phyloP scores from a whole-genome alignment of 164 flowering plant genomes.

The Echeveria elegans region DNA sequence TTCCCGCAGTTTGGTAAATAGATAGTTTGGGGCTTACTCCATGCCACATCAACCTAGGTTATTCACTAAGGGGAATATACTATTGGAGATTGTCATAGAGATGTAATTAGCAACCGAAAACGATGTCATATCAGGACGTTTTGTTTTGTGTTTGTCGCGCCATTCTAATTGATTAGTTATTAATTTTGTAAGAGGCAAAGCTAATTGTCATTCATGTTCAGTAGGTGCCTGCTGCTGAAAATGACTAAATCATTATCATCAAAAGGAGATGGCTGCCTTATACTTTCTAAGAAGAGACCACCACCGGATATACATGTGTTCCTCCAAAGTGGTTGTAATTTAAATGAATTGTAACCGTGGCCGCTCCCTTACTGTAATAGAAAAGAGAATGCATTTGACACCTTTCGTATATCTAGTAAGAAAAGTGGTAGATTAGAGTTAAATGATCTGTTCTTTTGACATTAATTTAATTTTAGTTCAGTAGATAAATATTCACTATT shows the following conservation, averaged over 20 bases:
- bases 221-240: constrained; percentile 2
- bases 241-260: background rate
- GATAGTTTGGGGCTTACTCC: background rate
- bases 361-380: background rate
- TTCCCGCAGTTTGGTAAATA: too few relatives aligned
- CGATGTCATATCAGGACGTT: too few relatives aligned
- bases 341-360: background rate
- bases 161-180: background rate
- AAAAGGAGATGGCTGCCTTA: background rate
- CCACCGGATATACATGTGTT: background rate
- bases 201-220: background rate
- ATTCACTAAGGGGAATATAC: background rate
- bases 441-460: too few relatives aligned
- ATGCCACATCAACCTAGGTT: background rate
- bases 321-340: background rate
- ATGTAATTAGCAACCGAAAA: too few relatives aligned
- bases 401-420: too few relatives aligned
- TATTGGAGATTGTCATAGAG: background rate
- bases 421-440: too few relatives aligned
- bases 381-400: background rate
- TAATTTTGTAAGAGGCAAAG: background rate
- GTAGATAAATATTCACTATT: too few relatives aligned
- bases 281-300: background rate
- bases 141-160: background rate
- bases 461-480: too few relatives aligned